Evolutionary conservation across 192 early-diverging fungal genomes (phyloP).

Genomic region (Dissophora globulifera): DNA sequence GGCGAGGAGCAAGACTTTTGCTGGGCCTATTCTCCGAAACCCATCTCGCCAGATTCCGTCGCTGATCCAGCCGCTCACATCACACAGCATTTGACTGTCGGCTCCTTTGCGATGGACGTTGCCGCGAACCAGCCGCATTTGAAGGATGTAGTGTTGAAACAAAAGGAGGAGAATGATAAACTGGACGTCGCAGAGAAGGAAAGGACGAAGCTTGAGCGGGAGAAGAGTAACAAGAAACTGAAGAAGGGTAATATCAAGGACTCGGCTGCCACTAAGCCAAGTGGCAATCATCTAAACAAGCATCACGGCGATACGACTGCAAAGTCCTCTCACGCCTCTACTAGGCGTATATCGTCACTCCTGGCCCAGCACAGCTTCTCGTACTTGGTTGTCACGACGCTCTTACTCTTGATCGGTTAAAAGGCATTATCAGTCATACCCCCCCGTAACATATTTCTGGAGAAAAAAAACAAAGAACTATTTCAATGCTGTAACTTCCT

Average conservation of each 20-base stretch:
- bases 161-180: not conserved
- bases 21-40: slow-evolving; percentile 47
- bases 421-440: too few species aligned
- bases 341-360: too few species aligned
- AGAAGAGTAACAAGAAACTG: not conserved
- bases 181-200: slow-evolving; percentile 17
- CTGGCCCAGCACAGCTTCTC: slow-evolving; percentile 20
- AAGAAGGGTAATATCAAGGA: not conserved
- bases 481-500: too few species aligned
- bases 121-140: slow-evolving; percentile 37
- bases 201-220: slow-evolving; percentile 7
- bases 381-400: slow-evolving; percentile 12
- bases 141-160: slow-evolving; percentile 13
- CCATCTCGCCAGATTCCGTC: slow-evolving; percentile 34
- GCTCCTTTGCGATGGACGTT: slow-evolving; percentile 48
- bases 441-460: too few species aligned
- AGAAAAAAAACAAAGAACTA: too few species aligned
- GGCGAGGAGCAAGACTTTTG: slow-evolving; percentile 46
- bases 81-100: slow-evolving; percentile 26
- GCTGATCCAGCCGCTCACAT: slow-evolving; percentile 38
- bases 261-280: not conserved
- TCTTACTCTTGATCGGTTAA: slow-evolving; percentile 32
- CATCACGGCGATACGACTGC: too few species aligned
- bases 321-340: too few species aligned
- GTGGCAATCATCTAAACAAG: not conserved